Conservation (phyloP, 1,139 yeast genomes). For the Suhomyces maxii region DNA sequence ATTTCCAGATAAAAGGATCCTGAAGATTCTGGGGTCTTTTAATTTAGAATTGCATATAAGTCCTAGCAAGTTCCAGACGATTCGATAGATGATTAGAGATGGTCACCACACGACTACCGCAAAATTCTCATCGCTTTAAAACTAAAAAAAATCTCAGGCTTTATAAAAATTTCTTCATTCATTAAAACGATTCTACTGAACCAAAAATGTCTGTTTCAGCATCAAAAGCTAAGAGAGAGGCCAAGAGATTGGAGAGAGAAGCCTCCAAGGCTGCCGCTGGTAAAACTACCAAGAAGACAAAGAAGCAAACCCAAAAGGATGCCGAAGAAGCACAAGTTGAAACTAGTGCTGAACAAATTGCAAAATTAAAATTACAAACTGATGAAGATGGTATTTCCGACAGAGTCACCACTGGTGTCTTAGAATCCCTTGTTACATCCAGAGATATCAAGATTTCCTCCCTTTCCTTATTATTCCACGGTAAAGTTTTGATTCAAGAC, state of each 20-base stretch:
- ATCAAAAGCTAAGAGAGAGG: slow-evolving; percentile 97
- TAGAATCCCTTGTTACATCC: slow-evolving; percentile 84
- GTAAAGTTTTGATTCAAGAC: slow-evolving; percentile 93
- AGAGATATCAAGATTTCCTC: slow-evolving; percentile 92
- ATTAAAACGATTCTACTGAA: background rate
- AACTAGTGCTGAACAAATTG: slow-evolving; percentile 72
- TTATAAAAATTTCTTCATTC: background rate
- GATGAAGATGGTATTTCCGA: slow-evolving; percentile 94
- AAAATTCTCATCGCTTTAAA: slow-evolving; percentile 13
- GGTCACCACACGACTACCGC: slow-evolving; percentile 4
- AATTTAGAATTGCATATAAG: background rate
- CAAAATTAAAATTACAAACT: slow-evolving; percentile 85
- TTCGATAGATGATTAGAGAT: background rate
- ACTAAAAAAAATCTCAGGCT: slow-evolving; percentile 2
- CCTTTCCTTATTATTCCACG: slow-evolving; percentile 92
- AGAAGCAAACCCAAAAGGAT: slow-evolving; percentile 54
- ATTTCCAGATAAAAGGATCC: no score
- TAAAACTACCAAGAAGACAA: slow-evolving; percentile 64
- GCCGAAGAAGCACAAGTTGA: slow-evolving; percentile 63
- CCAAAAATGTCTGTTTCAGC: slow-evolving; percentile 62
- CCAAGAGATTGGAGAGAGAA: slow-evolving; percentile 61
- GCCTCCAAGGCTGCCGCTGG: slow-evolving; percentile 73
- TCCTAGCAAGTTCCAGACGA: background rate
- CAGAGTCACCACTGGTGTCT: slow-evolving; percentile 97
- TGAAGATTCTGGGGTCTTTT: no score